These are phyloP conservation scores for Pyricularia pennisetigena DNA, from an alignment of 2,329 filamentous ascomycete species.

Conservation along the genomic window DNA sequence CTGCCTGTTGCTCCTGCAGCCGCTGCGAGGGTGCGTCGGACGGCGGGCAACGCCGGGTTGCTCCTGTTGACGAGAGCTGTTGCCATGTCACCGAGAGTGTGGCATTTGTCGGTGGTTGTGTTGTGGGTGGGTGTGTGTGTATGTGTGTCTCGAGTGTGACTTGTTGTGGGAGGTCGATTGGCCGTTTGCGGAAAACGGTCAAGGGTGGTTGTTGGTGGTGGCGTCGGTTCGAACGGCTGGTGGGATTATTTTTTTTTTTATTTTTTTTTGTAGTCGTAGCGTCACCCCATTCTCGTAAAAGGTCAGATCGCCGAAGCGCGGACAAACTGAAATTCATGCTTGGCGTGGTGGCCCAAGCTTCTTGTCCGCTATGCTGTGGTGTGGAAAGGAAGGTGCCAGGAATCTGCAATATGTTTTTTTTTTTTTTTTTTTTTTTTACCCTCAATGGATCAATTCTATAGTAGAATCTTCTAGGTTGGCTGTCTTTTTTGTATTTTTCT, in stretches of 20 bases:
- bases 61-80: slow-evolving; percentile 1
- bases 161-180: background rate
- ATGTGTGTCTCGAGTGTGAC: too few relatives aligned
- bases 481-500: too few relatives aligned
- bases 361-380: background rate
- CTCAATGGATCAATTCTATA: background rate
- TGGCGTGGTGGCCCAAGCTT: background rate
- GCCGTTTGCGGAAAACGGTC: background rate
- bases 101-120: slow-evolving; percentile 2
- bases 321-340: background rate
- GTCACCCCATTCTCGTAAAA: background rate
- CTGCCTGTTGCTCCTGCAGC: background rate
- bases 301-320: background rate
- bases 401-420: background rate
- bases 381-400: background rate
- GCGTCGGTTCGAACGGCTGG: background rate
- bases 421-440: background rate
- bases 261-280: background rate
- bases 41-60: background rate
- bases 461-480: too few relatives aligned
- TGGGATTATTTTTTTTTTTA: background rate
- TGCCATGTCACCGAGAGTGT: slow-evolving; percentile 2
- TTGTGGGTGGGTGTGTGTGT: too few relatives aligned
- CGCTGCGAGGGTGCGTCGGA: background rate
- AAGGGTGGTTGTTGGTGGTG: background rate